Base-by-base conservation (phyloP, 805 yeast genomes). In the Wickerhamiella occidentalis region DNA sequence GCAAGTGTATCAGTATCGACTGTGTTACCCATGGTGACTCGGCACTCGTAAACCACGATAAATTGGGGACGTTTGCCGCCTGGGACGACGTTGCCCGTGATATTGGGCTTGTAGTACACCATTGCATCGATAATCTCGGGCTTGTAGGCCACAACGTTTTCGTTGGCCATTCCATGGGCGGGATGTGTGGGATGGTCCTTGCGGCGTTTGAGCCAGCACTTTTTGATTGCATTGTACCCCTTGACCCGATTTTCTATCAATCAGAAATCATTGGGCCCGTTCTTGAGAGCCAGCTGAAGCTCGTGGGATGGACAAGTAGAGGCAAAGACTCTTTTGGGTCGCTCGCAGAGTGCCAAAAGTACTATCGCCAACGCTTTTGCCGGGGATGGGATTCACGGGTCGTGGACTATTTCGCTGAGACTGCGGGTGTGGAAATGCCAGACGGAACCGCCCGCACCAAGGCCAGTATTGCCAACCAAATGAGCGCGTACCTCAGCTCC, bases 131-230 rank as follows among this genome's bases (percentile, higher is more conserved):
- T 25, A 52, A 61, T 13, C 58, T 60, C 17, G 67, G 70, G 21
- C 61, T 70, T 21, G 71, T 67, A 51, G 55, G 56, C 22, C 59
- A 65, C 3, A 51, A 57, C 13, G 69, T 83, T 4, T 59, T 70
- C 2, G 60, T 82, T 18, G 92, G 92, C 6, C 94, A 84, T 60
- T 82, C 90, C 0, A 74, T 79, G 76, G 92, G 92, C 11, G 94
- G 85, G 0, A 71, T 68, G 54, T 72, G 67, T 46, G 71, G 74
- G 0, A 51, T 79, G 3, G 63, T 70, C 52, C 76, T 80, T 2
- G 71, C 73, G 0, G 65, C 68, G 13, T 62, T 71, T 36, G 76
- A 72, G 49, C 85, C 86, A 0, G 53, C 58, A 15, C 61, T 79
- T 45, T 73, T 78, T 56, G 78, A 78, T 51, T 68, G 77, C 6